These are phyloP conservation scores for Globisporangium acanthophoron DNA, from an alignment of 352 stramenopile species.

Conservation along the genomic window DNA sequence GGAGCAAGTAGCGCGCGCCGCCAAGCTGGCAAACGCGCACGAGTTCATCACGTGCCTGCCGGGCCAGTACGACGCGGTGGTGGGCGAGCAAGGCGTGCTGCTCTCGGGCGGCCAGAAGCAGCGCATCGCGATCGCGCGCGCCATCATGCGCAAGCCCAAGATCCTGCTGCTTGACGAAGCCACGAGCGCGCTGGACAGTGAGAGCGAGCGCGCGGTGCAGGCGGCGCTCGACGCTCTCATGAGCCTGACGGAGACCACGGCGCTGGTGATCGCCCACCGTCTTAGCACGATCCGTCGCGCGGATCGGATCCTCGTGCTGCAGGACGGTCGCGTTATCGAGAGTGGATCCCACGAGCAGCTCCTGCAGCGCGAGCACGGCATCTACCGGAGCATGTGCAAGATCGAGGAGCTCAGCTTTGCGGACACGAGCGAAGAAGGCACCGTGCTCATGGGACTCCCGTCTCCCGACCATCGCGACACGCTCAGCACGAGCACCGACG, in stretches of 20 bases:
- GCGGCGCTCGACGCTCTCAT: constrained; percentile 48
- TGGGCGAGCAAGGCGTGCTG: constrained; percentile 28
- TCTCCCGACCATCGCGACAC: too few relatives aligned
- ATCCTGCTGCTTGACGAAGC: constrained; percentile 57
- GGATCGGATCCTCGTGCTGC: constrained; percentile 55
- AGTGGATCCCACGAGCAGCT: constrained; percentile 40
- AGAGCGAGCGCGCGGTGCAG: constrained; percentile 68
- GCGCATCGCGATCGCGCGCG: constrained; percentile 28
- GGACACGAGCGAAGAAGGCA: not conserved
- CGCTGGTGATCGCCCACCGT: constrained; percentile 92
- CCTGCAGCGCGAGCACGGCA: constrained; percentile 43
- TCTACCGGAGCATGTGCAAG: constrained; percentile 78
- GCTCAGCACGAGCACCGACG: not conserved
- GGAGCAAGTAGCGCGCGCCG: constrained; percentile 9
- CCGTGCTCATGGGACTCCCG: too few relatives aligned
- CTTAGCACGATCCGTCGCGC: constrained; percentile 60
- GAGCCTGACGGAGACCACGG: constrained; percentile 59
- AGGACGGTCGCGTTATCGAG: constrained; percentile 36
- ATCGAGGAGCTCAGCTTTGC: constrained; percentile 27
- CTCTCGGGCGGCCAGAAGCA: constrained; percentile 35
- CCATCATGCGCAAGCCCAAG: constrained; percentile 62
- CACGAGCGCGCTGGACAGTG: not conserved
- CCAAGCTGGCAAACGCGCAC: constrained; percentile 34
- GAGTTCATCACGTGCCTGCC: constrained; percentile 77
- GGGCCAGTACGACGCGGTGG: constrained; percentile 73